Evolutionary conservation across 2,329 filamentous ascomycete genomes (phyloP).

Genomic region (Trichophyton rubrum): DNA sequence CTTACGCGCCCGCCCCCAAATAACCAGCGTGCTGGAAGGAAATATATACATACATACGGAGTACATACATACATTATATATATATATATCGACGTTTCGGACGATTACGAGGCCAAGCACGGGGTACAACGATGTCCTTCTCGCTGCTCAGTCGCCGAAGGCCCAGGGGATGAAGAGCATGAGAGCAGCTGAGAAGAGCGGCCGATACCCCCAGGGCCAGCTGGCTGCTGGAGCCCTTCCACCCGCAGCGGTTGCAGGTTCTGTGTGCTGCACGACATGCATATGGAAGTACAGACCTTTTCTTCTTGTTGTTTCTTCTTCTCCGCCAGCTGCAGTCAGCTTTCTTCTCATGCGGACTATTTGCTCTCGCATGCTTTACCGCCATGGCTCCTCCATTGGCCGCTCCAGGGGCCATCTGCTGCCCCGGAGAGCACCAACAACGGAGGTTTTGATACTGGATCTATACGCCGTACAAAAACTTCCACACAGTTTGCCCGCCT

Average conservation of each 20-base stretch:
- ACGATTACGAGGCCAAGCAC: not conserved
- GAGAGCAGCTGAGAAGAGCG: not conserved
- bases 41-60: too few species aligned
- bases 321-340: not conserved
- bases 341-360: not conserved
- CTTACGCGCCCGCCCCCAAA: not conserved
- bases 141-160: not conserved
- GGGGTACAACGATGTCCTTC: not conserved
- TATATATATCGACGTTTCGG: not conserved
- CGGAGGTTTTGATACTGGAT: not conserved
- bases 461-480: not conserved
- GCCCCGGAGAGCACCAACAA: not conserved
- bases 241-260: not conserved
- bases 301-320: not conserved
- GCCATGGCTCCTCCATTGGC: not conserved
- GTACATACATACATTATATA: too few species aligned
- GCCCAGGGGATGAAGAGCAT: not conserved
- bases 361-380: not conserved
- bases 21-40: not conserved
- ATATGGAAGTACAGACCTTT: not conserved
- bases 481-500: not conserved
- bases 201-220: not conserved
- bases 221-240: not conserved
- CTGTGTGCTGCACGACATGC: conserved; percentile 1
- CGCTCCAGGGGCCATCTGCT: not conserved